These are phyloP conservation scores for Kitagawia praeruptora DNA, from an alignment of 129 eudicot genomes.

Conservation along the genomic window DNA sequence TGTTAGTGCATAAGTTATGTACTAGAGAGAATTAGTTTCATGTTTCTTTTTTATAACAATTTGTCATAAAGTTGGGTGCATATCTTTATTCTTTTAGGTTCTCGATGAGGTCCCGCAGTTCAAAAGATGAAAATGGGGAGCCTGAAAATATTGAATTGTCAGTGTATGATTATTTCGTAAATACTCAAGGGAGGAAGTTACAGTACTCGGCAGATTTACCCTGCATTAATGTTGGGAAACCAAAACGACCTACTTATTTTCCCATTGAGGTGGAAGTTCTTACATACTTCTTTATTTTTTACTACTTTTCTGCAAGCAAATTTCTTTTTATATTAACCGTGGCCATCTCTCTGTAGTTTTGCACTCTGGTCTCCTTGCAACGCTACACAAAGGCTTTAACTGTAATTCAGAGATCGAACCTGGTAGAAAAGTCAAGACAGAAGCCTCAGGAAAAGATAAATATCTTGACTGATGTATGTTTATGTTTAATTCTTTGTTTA, in stretches of 20 bases:
- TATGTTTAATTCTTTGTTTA: background rate
- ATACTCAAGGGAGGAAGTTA: constrained; percentile 40
- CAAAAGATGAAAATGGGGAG: constrained; percentile 37
- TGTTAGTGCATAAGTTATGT: background rate
- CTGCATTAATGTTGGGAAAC: constrained; percentile 82
- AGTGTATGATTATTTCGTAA: constrained; percentile 72
- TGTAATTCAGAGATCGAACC: constrained; percentile 47
- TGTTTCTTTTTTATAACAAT: background rate
- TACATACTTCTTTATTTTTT: background rate
- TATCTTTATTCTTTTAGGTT: constrained; percentile 26
- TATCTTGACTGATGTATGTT: constrained; percentile 50
- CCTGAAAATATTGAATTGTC: constrained; percentile 44
- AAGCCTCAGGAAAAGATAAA: constrained; percentile 74
- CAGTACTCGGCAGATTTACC: constrained; percentile 75
- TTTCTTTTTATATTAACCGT: background rate
- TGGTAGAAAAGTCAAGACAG: constrained; percentile 81
- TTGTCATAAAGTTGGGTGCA: background rate
- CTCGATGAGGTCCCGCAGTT: constrained; percentile 29
- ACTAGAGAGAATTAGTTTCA: background rate
- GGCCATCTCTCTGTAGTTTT: constrained; percentile 34
- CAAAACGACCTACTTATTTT: constrained; percentile 68
- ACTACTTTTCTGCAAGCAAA: background rate
- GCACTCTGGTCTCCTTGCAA: constrained; percentile 66
- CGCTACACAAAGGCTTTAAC: constrained; percentile 69
- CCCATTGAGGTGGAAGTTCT: constrained; percentile 63